phyloP scores from a whole-genome alignment of 176 grass and related monocot species.

The Triticum monococcum region DNA sequence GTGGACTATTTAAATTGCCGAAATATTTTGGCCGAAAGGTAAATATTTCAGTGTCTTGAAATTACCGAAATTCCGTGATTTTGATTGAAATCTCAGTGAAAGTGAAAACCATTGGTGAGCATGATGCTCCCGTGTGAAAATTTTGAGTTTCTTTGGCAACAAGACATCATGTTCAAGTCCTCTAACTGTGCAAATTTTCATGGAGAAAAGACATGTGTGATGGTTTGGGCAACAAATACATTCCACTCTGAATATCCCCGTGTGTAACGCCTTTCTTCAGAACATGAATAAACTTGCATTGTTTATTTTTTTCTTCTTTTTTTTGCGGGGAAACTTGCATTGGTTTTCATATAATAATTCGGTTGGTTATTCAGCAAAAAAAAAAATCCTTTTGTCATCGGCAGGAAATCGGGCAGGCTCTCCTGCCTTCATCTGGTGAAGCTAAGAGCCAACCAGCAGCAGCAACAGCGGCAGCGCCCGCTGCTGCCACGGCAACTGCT shows the following conservation, averaged over 20 bases:
- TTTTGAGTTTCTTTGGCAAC: background rate
- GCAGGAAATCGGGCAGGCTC: slow-evolving; percentile 89
- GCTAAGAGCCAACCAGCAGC: slow-evolving; percentile 57
- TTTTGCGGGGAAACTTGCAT: background rate
- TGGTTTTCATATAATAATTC: background rate
- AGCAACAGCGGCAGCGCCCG: slow-evolving; percentile 17
- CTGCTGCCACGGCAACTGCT: background rate
- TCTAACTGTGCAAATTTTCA: background rate
- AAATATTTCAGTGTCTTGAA: too few relatives aligned
- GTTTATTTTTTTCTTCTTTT: background rate
- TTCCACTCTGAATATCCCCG: background rate
- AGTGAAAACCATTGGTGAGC: too few relatives aligned
- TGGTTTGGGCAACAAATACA: background rate
- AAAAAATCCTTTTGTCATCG: slow-evolving; percentile 8
- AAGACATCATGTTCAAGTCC: background rate
- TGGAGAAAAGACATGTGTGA: background rate
- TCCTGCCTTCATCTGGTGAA: slow-evolving; percentile 53
- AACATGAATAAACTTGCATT: background rate
- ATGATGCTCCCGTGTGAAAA: too few relatives aligned
- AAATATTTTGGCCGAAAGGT: too few relatives aligned
- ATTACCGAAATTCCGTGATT: too few relatives aligned
- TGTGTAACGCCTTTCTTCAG: background rate
- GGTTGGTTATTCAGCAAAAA: background rate
- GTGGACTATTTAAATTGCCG: too few relatives aligned
- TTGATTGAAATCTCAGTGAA: too few relatives aligned